A percentile compares a stretch with the other conserved stretches of the same genome.
Evolutionary conservation across 805 yeast species (phyloP).

Genomic region (Kodamaea jinghongensis): DNA sequence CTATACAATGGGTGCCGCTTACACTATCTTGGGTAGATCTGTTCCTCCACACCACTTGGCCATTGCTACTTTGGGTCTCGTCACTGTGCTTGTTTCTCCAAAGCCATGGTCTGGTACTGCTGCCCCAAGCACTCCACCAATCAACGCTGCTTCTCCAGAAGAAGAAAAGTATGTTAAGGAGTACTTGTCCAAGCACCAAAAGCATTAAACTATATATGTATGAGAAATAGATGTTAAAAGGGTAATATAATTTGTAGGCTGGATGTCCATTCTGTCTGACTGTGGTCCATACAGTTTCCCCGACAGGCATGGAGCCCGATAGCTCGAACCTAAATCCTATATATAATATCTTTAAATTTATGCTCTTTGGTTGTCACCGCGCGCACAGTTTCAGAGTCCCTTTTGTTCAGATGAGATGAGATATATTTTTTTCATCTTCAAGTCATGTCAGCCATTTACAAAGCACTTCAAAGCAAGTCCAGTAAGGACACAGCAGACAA

Average conservation of each 20-base stretch:
- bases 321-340: neutral
- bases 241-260: neutral
- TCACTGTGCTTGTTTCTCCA: slow-evolving; percentile 61
- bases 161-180: slow-evolving; percentile 80
- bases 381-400: neutral
- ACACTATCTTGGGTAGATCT: slow-evolving; percentile 78
- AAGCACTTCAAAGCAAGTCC: slow-evolving; percentile 42
- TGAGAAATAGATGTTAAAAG: slow-evolving; percentile 4
- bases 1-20: slow-evolving; percentile 72
- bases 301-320: neutral
- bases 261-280: neutral
- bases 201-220: slow-evolving; percentile 13
- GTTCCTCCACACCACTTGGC: slow-evolving; percentile 83
- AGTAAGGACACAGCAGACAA: slow-evolving; percentile 48
- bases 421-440: slow-evolving; percentile 1
- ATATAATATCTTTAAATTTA: neutral
- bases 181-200: slow-evolving; percentile 58
- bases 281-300: too few relatives aligned
- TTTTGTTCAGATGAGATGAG: slow-evolving; percentile 8
- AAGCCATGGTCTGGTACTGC: slow-evolving; percentile 65
- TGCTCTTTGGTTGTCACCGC: neutral
- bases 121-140: slow-evolving; percentile 60
- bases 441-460: slow-evolving; percentile 44
- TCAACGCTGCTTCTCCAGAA: slow-evolving; percentile 78
- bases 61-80: slow-evolving; percentile 72